Evolutionary conservation across 2,329 filamentous ascomycete species (phyloP).

Genomic region (Ploettnerulaceae sp.): DNA sequence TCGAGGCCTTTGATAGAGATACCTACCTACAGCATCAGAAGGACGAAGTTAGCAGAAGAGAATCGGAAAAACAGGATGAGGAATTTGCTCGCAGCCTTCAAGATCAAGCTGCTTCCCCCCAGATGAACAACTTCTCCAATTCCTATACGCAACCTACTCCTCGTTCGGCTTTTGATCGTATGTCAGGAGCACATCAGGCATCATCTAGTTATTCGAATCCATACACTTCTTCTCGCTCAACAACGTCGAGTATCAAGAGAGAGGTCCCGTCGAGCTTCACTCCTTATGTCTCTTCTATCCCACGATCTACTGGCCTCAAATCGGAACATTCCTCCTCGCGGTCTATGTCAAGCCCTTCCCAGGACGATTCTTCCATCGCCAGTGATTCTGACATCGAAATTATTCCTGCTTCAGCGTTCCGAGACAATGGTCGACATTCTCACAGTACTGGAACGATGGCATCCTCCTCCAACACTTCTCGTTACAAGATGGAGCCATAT

Average conservation of each 20-base stretch:
- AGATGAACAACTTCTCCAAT: background rate
- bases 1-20: constrained; percentile 18
- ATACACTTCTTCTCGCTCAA: constrained; percentile 2
- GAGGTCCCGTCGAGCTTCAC: background rate
- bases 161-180: constrained; percentile 28
- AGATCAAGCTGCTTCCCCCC: constrained; percentile 10
- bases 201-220: constrained; percentile 9
- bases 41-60: constrained; percentile 38
- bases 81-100: constrained; percentile 32
- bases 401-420: constrained; percentile 28
- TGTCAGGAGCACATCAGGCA: constrained; percentile 23
- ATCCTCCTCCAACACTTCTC: background rate
- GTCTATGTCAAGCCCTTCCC: constrained; percentile 21
- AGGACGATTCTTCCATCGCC: constrained; percentile 20
- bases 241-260: constrained; percentile 5
- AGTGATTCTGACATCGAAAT: constrained; percentile 33
- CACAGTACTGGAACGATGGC: background rate
- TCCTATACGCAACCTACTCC: constrained; percentile 6
- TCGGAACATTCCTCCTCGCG: constrained; percentile 5
- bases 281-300: background rate
- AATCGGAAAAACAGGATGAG: constrained; percentile 35
- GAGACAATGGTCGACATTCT: constrained; percentile 24
- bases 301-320: constrained; percentile 7
- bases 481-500: no score
- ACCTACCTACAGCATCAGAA: constrained; percentile 20